Base-by-base conservation (phyloP, 169 alveolate genomes). In the Plasmodium relictum region DNA sequence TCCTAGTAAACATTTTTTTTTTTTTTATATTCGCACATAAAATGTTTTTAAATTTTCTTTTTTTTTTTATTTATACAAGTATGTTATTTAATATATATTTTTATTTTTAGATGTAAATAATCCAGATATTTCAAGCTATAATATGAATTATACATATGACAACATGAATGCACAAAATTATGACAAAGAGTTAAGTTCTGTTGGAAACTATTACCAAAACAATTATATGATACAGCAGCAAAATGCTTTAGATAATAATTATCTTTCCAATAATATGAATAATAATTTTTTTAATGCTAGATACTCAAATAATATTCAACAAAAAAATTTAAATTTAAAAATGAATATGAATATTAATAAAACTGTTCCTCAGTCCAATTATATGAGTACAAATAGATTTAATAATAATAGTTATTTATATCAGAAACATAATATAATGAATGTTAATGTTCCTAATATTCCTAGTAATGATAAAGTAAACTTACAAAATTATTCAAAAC, bases 371-470 rank as follows among this genome's bases (percentile, higher is more conserved):
- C 66, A 39, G 8, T 39, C 69, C 10, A 63, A 37, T 74, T 74
- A 20, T 54, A 18, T 45, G 74, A 44, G n/a, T 59, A 65, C 74
- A n/a, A 74, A 74, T 62, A 74, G 74, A 68, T 74, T 42, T 59
- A 48, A 12, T 7, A 74, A 68, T 68, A 68, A 44, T 44, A 68
- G 44, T 68, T 68, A 42, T 68, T n/a, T 16, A 42, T 41, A 16
- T 68, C 76, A 41, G 59, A 68, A 68, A 68, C 39, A 44, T 68
- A 68, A 68, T 42, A 42, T 68, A 12, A 68, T 68, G 56, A 68
- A 68, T 45, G 16, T 42, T 14, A 68, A 68, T 68, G 24, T 62
- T 10, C 4, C 52, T 18, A 31, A 31, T 22, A 20, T 45, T 24
- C 71, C 71, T 8, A 62, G 9, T 3, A 31, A 62, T 3, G 71